Base-by-base conservation (phyloP, 2,329 filamentous ascomycete genomes). In the Sporothrix pallida region DNA sequence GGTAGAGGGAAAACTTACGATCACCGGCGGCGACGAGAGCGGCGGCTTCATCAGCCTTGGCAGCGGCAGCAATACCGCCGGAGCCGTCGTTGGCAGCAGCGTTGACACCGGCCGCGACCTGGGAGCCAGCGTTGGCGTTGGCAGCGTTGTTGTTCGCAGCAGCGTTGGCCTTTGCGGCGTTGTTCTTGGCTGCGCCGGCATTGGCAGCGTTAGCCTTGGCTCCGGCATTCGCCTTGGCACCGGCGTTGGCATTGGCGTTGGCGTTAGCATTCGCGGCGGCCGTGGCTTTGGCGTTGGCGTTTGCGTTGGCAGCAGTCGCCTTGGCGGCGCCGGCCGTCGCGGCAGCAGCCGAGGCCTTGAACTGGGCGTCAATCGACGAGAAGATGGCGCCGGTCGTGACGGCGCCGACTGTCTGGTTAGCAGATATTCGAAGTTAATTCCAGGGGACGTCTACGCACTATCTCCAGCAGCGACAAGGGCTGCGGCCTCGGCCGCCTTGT, bases 351-450 rank as follows among this genome's bases (percentile, higher is more conserved):
- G 71, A 73, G 1, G 75, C 73, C 50, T 73, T 70, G 72, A 76
- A 76, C 20, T 65, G 17, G 26, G 75, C 75, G 54, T 75, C 70
- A 52, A 76, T 70, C 0, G 75, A 76, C 7, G 72, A 37, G 37
- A 76, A 76, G 26, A 76, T 72, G 67, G 75, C 75, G 13, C 75
- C 75, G 1, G 72, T 73, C 9, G 75, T 76, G 5, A n/a, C 72
- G n/a, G 75, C 75, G 10, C 74, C 74, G 48, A 70, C 23, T 26
- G 23, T 26, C 23, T 26, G 23, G 23, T 26, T 26, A 26, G 23
- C 23, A 26, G 23, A 26, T 26, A 26, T 26, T 26, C 23, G 23
- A 26, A 26, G 23, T 26, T 26, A 26, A 26, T 37, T 37, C 31
- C 31, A 37, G 31, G 31, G 31, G 31, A 37, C 31, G 31, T 7